Evolutionary conservation across 352 stramenopile genomes (phyloP), one percentile per base, ranked within the genome.

Genomic region (Phytophthora cactorum): DNA sequence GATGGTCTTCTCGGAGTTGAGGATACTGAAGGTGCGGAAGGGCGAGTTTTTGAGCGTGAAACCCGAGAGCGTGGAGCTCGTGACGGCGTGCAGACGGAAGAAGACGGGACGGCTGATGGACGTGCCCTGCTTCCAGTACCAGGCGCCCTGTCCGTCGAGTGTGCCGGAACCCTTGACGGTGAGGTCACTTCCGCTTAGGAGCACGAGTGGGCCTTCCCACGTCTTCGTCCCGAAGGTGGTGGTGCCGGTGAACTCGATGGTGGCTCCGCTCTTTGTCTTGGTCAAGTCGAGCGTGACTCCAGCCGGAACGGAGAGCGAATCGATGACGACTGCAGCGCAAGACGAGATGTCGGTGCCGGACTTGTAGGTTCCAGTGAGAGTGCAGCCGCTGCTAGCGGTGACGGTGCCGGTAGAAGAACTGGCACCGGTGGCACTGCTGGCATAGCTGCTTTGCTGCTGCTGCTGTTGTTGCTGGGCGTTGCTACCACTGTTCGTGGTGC

Each of bases 111-210:
- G 62, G 5, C 31, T 70, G 54, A 81, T 67, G 1, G 57, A 74
- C 22, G 58, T 51, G 25, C 62, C 66, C 49, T 83, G 65, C 27
- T 73, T 71, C 75, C 75, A 83, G 68, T 77, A 82, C 71, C 67
- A 78, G 34, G 53, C 29, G 4, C 75, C 71, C 56, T 82, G 71
- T 12, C 75, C 75, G 14, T 82, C 69, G 4, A 82, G 63, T 5
- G 69, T 78, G 1, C 71, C 75, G 3, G 63, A 44, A 4, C 74
- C 74, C 1, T 60, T 55, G 4, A 82, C 68, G 8, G 55, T 72
- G 3, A 82, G 51, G 12, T 69, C 66, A 1, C 45, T 71, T 10
- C 70, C 74, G 4, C 62, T 63, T 4, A 82, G 59, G 5, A 75
- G 47, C 7, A 82, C 43, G 8, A 82, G 70, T n/a, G 70, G 74